These are phyloP conservation scores for Asterochloris erici DNA, from an alignment of 139 green algal genomes.

Conservation along the genomic window DNA sequence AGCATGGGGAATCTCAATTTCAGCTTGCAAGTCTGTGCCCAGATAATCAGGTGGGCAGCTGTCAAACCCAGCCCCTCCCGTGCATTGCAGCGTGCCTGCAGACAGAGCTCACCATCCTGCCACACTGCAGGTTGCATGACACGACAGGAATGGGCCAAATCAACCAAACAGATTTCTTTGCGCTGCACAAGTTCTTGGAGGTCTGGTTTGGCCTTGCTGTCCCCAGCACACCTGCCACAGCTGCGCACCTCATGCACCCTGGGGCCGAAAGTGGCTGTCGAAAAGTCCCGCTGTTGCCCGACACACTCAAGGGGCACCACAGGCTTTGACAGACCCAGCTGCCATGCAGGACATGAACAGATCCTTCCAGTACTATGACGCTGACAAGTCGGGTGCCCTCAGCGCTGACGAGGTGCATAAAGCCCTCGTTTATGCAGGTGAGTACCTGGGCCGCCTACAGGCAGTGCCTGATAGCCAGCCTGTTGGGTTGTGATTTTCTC, in stretches of 20 bases:
- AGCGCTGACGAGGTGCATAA: not conserved
- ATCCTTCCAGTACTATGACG: conserved; percentile 9
- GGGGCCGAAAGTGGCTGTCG: too few species aligned
- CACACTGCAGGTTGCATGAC: conserved; percentile 5
- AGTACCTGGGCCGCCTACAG: not conserved
- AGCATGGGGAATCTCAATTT: conserved; percentile 10
- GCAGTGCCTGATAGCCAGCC: too few species aligned
- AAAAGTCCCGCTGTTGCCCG: too few species aligned
- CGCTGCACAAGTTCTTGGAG: conserved; percentile 10
- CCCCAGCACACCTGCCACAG: too few species aligned
- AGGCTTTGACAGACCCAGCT: too few species aligned
- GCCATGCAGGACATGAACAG: conserved; percentile 2
- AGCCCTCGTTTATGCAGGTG: conserved; percentile 2
- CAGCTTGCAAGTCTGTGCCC: conserved; percentile 16
- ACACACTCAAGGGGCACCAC: too few species aligned
- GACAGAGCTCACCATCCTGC: too few species aligned
- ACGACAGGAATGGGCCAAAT: not conserved
- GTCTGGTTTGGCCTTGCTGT: too few species aligned
- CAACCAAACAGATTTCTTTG: not conserved
- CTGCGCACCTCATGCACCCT: too few species aligned
- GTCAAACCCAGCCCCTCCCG: not conserved
- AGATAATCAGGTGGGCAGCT: conserved; percentile 9
- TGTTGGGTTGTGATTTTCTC: too few species aligned
- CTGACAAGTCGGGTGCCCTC: not conserved
- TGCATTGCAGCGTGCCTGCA: not conserved